phyloP scores from a whole-genome alignment of 129 eudicot genomes.

The Flaveria robusta region DNA sequence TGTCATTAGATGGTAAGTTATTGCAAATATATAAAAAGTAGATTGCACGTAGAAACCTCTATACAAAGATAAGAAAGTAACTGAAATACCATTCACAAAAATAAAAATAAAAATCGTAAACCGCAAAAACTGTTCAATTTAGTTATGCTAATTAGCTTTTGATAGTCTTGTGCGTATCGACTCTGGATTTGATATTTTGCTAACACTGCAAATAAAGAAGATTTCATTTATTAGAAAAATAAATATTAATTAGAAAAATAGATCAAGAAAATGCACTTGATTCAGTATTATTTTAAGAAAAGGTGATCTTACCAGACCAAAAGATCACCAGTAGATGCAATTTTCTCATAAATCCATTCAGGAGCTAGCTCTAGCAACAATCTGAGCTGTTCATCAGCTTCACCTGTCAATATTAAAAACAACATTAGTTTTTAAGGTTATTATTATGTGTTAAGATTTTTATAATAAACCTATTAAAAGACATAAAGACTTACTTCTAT shows the following conservation, averaged over 20 bases:
- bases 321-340: constrained; percentile 53
- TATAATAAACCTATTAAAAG: neutral
- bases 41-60: neutral
- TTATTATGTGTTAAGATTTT: neutral
- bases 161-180: constrained; percentile 58
- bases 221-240: neutral
- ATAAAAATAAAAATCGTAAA: neutral
- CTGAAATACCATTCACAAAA: neutral
- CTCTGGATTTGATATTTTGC: constrained; percentile 53
- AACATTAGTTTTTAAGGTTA: constrained; percentile 8
- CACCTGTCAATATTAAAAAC: constrained; percentile 45
- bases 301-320: constrained; percentile 50
- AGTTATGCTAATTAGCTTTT: constrained; percentile 38
- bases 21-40: neutral
- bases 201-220: constrained; percentile 51
- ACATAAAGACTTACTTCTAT: constrained; percentile 52
- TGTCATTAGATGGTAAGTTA: too few species aligned
- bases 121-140: neutral
- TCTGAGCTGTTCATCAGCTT: constrained; percentile 71
- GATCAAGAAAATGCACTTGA: too few species aligned
- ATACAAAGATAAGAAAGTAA: neutral
- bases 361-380: constrained; percentile 74
- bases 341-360: constrained; percentile 67
- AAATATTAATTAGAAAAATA: too few species aligned
- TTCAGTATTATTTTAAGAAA: neutral